Evolutionary conservation across 148 eudicot genomes (phyloP), one percentile per base, ranked within the genome.

Genomic region (Rhododendron williamsianum): DNA sequence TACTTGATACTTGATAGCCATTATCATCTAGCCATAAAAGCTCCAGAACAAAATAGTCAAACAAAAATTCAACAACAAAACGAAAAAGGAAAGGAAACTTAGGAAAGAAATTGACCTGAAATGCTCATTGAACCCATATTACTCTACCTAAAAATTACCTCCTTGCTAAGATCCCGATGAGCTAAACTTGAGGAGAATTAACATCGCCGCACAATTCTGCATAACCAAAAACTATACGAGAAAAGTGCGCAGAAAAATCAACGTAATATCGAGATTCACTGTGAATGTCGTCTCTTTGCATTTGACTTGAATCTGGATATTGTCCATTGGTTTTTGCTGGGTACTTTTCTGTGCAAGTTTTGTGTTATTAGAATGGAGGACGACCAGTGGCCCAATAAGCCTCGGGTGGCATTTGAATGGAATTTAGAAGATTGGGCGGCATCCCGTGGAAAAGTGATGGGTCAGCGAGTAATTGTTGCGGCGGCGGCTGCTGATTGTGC

Each of bases 391-490:
- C 92, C 93, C 93, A 90, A 72, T 84, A 90, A 0, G 90, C 91
- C 88, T 91, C 94, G 0, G 90, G 87, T 0, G 94, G 93, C 92
- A 94, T 84, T 81, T 94, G 95, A 67, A 92, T 88, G 9, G 94
- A 89, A 43, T 95, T 95, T 12, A 95, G 84, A 9, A 95, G 85
- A 87, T 93, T 91, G 0, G 93, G 94, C 1, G 94, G 92, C 92
- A 94, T 90, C 19, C 98, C 98, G 45, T 95, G 98, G 78, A 91
- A 93, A 30, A 93, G 83, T 0, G 92, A 88, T 5, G 92, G 88
- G 82, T 91, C 93, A 3, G 85, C 81, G 13, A 90, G n/a, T 25
- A 88, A 19, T 27, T 85, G 85, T 52, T 73, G 88, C n/a, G 65
- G 91, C 65, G 80, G 90, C 11, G 78, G 88, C 67, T 48, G 84